Evolutionary conservation across 768 basidiomycete genomes (phyloP).

Genomic region (Boletellus emodensis): DNA sequence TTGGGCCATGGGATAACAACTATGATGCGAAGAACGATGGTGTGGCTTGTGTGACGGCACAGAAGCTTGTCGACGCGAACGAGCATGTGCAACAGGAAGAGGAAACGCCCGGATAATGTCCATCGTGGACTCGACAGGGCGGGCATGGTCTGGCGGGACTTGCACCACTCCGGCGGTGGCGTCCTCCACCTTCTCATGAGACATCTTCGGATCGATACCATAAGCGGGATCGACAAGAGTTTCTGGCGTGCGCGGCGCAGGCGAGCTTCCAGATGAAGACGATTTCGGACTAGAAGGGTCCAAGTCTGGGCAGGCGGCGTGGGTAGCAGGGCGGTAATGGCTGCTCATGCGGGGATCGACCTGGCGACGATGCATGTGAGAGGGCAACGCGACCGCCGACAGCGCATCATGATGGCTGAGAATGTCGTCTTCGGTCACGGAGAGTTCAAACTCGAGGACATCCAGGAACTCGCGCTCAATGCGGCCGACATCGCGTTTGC

Average conservation of each 20-base stretch:
- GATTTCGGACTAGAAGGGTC: conserved; percentile 40
- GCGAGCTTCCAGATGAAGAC: conserved; percentile 34
- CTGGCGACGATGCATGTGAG: conserved; percentile 26
- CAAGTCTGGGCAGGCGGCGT: conserved; percentile 38
- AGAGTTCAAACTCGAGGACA: conserved; percentile 73
- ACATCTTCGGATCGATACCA: conserved; percentile 24
- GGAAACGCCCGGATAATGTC: conserved; percentile 49
- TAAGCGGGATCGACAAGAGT: conserved; percentile 18
- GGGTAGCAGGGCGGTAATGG: conserved; percentile 17
- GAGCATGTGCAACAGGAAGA: conserved; percentile 35
- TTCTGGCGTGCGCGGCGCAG: conserved; percentile 32
- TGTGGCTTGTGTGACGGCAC: conserved; percentile 24
- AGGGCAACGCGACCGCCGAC: conserved; percentile 24
- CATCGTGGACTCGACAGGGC: conserved; percentile 29
- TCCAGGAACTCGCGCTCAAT: conserved; percentile 82
- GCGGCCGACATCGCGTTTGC: conserved; percentile 74
- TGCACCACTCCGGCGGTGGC: conserved; percentile 27
- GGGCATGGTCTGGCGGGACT: conserved; percentile 21
- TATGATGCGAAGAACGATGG: conserved; percentile 24
- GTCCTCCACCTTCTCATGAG: conserved; percentile 25
- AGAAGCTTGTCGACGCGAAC: conserved; percentile 14
- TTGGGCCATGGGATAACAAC: conserved; percentile 19
- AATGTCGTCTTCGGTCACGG: conserved; percentile 60
- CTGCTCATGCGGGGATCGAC: conserved; percentile 21
- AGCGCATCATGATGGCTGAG: conserved; percentile 42